Evolutionary conservation across 1,139 yeast genomes (phyloP), one percentile per base, ranked within the genome.

Genomic region (Protomyces pachydermus): DNA sequence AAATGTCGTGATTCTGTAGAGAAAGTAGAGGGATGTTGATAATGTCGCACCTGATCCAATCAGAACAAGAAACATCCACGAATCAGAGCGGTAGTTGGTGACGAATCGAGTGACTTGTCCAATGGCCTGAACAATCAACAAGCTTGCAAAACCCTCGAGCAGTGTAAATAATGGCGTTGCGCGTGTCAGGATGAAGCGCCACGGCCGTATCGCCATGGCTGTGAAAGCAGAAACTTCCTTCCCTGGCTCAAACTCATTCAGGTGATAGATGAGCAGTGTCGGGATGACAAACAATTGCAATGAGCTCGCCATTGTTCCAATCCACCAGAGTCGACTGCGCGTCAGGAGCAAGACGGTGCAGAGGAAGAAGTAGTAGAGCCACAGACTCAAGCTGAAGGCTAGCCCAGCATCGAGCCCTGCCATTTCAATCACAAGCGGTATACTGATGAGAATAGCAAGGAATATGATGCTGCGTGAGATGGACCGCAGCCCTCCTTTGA

Each of bases 101-200:
- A 90, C 77, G 87, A 93, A 87, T 67, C 83, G 81, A 64, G 89
- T 81, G 8, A 89, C 84, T 72, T 90, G 93, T 6, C 98, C 97
- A 51, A 88, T 81, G 8, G 96, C 91, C 76, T 93, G 98, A 67
- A 93, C 89, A 35, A 91, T 86, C 65, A 93, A 78, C 52, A 93
- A 81, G 0, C 97, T 85, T 76, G 97, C 93, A 71, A 93, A 87
- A 0, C 98, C 98, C 77, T 93, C 98, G 65, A 91, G 77, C 16
- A 91, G 80, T 1, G 97, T 88, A 75, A 93, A 91, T 56, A 88
- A 78, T 0, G 97, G 95, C 0, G 98, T 93, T 6, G 96, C 73
- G 89, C 88, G 56, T 84, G 80, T 50, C n/a, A 50, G 9, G 20
- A 50, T 10, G 37, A 50, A 28, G 20, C 54, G 37, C 54, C 54